Evolutionary conservation across 2,329 filamentous ascomycete genomes (phyloP).

Genomic region (Podosphaera fusca): DNA sequence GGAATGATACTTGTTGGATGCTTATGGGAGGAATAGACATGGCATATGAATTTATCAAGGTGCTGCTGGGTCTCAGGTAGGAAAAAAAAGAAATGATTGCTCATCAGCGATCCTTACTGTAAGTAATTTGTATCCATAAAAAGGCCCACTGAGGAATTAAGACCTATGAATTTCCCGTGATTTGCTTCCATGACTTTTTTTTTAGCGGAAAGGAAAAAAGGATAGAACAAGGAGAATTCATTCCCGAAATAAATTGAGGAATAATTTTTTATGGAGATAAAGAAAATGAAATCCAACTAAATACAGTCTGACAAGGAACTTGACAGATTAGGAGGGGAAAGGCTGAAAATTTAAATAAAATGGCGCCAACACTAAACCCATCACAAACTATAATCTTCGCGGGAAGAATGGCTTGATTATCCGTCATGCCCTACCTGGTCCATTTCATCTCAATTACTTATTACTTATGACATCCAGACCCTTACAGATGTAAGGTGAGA

Average conservation of each 20-base stretch:
- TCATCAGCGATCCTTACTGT: too few species aligned
- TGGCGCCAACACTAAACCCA: too few species aligned
- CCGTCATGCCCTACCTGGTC: neutral
- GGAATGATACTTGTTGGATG: neutral
- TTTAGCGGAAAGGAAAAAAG: neutral
- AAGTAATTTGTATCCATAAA: too few species aligned
- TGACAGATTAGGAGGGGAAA: too few species aligned
- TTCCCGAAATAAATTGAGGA: too few species aligned
- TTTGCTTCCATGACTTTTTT: neutral
- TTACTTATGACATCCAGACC: neutral
- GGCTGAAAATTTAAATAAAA: too few species aligned
- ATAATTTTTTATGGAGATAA: too few species aligned
- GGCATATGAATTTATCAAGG: neutral
- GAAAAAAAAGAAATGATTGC: neutral
- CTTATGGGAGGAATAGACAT: neutral
- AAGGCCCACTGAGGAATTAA: too few species aligned
- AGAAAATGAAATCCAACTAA: too few species aligned
- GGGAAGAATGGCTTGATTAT: neutral
- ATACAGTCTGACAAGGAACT: too few species aligned
- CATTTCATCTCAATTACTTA: conserved; percentile 2
- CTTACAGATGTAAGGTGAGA: neutral
- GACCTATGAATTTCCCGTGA: neutral
- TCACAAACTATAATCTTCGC: too few species aligned
- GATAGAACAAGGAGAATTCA: too few species aligned
- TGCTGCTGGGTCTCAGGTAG: neutral